These are phyloP conservation scores for Scheffersomyces segobiensis DNA, from an alignment of 1,139 yeast genomes.

Conservation along the genomic window DNA sequence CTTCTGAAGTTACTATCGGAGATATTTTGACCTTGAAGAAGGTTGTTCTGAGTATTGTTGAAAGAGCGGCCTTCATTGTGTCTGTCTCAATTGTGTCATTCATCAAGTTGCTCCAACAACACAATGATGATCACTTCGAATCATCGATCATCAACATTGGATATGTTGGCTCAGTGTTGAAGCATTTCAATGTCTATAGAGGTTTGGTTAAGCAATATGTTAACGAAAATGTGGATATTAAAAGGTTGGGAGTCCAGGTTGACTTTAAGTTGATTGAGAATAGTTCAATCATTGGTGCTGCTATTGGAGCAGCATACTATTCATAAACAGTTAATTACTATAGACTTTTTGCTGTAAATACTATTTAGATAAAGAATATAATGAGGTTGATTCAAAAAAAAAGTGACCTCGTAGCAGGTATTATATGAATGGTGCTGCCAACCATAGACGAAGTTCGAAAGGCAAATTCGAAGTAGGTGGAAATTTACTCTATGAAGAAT, in stretches of 20 bases:
- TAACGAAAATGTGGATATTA: slow-evolving; percentile 30
- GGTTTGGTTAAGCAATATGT: slow-evolving; percentile 28
- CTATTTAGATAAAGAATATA: not conserved
- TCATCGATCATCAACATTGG: slow-evolving; percentile 32
- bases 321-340: slow-evolving; percentile 3
- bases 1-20: slow-evolving; percentile 13
- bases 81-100: slow-evolving; percentile 38
- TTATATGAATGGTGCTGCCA: not conserved
- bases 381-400: not conserved
- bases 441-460: not conserved
- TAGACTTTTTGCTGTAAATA: not conserved
- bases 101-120: slow-evolving; percentile 34
- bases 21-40: slow-evolving; percentile 32
- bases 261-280: slow-evolving; percentile 41
- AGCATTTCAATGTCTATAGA: slow-evolving; percentile 38
- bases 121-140: slow-evolving; percentile 16
- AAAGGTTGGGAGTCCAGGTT: slow-evolving; percentile 27
- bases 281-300: slow-evolving; percentile 50
- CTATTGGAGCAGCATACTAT: slow-evolving; percentile 48
- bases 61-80: slow-evolving; percentile 44
- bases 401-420: not conserved
- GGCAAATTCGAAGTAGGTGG: too few relatives aligned
- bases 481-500: not conserved
- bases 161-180: slow-evolving; percentile 47
- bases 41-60: slow-evolving; percentile 30